These are phyloP conservation scores for Agarophyton chilense DNA, from an alignment of 23 red algal species.

Conservation along the genomic window DNA sequence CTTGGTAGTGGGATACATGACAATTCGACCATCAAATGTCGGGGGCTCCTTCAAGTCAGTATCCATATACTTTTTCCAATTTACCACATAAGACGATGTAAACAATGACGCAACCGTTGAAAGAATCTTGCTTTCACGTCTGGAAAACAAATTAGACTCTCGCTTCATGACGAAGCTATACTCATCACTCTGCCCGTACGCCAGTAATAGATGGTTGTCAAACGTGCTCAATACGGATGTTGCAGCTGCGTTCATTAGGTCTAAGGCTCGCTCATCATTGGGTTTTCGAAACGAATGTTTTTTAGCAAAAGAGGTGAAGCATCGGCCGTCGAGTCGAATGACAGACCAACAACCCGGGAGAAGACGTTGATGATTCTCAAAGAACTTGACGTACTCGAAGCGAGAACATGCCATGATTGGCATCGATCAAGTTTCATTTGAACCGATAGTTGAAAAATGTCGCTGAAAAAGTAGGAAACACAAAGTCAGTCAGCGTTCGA, in stretches of 20 bases:
- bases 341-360: conserved; percentile 85
- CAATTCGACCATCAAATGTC: conserved; percentile 82
- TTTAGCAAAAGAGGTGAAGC: conserved; percentile 79
- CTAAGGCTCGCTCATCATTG: conserved; percentile 73
- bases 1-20: conserved; percentile 75
- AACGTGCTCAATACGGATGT: conserved; percentile 64
- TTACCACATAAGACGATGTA: conserved; percentile 65
- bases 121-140: conserved; percentile 82
- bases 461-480: too few species aligned
- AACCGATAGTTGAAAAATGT: background rate
- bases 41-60: conserved; percentile 40
- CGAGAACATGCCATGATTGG: conserved; percentile 83
- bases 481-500: too few species aligned
- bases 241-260: conserved; percentile 66
- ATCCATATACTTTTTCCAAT: conserved; percentile 70
- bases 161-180: conserved; percentile 84
- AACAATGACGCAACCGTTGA: conserved; percentile 80
- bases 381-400: conserved; percentile 93
- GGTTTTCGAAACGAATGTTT: conserved; percentile 76
- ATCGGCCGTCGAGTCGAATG: conserved; percentile 92
- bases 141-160: conserved; percentile 64
- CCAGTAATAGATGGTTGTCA: conserved; percentile 66
- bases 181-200: conserved; percentile 90
- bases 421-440: background rate
- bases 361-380: conserved; percentile 75